A percentile compares a stretch with the other conserved stretches of the same genome.
Evolutionary conservation across 2,329 filamentous ascomycete genomes (phyloP).

Genomic region (Beauveria medogensis): DNA sequence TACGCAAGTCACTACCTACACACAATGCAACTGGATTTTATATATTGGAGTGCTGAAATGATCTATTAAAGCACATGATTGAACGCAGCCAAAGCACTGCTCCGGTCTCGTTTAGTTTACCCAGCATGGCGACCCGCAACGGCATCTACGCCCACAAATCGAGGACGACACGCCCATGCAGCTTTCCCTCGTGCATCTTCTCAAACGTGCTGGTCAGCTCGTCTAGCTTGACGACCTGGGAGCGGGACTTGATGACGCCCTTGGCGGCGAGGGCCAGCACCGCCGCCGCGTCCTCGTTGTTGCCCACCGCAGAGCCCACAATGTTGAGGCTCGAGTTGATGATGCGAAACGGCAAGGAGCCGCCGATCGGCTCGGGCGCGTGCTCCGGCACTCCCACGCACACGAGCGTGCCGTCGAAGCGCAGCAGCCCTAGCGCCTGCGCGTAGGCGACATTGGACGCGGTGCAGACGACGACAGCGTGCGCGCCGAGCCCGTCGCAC

Average conservation of each 20-base stretch:
- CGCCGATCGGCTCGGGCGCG: slow-evolving; percentile 30
- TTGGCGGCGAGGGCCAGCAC: slow-evolving; percentile 1
- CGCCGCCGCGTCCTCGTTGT: slow-evolving; percentile 35
- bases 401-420: slow-evolving; percentile 21
- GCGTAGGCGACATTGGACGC: slow-evolving; percentile 17
- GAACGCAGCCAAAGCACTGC: neutral
- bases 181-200: slow-evolving; percentile 11
- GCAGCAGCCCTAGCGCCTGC: slow-evolving; percentile 18
- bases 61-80: neutral
- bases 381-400: slow-evolving; percentile 20
- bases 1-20: no score
- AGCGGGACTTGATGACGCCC: slow-evolving; percentile 7
- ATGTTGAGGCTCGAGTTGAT: slow-evolving; percentile 36
- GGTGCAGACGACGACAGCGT: slow-evolving; percentile 18
- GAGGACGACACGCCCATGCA: slow-evolving; percentile 11
- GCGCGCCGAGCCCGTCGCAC: slow-evolving; percentile 15
- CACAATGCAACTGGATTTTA: neutral
- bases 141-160: slow-evolving; percentile 5
- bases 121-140: no score
- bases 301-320: slow-evolving; percentile 42
- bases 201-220: slow-evolving; percentile 5
- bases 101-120: neutral
- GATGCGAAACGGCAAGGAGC: slow-evolving; percentile 32
- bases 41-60: neutral
- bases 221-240: slow-evolving; percentile 7